Conservation (phyloP, 768 basidiomycete genomes). For the Antrodiella citrinella region DNA sequence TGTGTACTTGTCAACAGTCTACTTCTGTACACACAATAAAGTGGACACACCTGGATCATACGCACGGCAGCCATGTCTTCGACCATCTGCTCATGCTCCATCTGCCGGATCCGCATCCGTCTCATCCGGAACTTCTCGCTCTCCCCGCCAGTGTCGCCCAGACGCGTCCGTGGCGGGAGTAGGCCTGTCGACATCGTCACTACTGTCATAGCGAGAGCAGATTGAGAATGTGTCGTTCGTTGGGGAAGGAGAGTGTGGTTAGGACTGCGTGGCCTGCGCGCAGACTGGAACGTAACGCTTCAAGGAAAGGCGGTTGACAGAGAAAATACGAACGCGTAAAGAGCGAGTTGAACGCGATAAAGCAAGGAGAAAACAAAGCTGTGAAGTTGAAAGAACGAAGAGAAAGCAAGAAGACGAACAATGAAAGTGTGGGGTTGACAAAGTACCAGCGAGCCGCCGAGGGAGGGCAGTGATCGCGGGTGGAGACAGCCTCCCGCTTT, state of each 20-base stretch:
- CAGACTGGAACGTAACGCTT: background rate
- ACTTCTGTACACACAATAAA: no score
- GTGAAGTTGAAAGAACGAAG: background rate
- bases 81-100: constrained; percentile 6
- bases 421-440: no score
- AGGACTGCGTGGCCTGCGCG: background rate
- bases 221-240: background rate
- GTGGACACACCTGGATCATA: background rate
- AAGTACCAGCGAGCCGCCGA: no score
- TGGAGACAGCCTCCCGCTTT: no score
- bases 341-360: no score
- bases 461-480: no score
- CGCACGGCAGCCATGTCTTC: constrained; percentile 2
- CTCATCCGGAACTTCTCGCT: constrained; percentile 8
- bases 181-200: background rate
- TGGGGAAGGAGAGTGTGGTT: no score
- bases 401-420: background rate
- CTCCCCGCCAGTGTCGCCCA: background rate
- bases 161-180: background rate
- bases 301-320: background rate
- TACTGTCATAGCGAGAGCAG: background rate
- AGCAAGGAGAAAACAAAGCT: background rate
- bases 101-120: constrained; percentile 1
- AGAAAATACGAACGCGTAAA: background rate
- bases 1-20: no score